A percentile compares a stretch with the other conserved stretches of the same genome.
phyloP scores from a whole-genome alignment of 192 early-diverging fungal species.

The Podila epigama region DNA sequence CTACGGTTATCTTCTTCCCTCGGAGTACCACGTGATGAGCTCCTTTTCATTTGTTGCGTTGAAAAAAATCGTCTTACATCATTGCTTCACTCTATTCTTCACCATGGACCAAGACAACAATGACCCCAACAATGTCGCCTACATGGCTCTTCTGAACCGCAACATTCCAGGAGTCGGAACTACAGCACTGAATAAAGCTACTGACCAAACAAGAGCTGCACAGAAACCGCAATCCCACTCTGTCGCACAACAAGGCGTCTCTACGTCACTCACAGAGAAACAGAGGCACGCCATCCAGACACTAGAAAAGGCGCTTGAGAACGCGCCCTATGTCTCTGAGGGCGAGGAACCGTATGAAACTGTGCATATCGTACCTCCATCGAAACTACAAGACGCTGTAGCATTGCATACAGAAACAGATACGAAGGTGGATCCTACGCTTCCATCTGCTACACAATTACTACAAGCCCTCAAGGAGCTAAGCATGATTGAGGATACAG shows the following conservation, averaged over 20 bases:
- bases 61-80: no score
- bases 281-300: slow-evolving; percentile 17
- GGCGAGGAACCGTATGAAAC: slow-evolving; percentile 33
- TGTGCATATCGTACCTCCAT: slow-evolving; percentile 12
- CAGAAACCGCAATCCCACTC: neutral
- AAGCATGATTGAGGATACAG: neutral
- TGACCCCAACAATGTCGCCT: slow-evolving; percentile 10
- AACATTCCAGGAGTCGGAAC: slow-evolving; percentile 37
- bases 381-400: neutral
- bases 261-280: slow-evolving; percentile 2
- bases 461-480: neutral
- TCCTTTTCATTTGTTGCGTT: neutral
- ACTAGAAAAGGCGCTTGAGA: slow-evolving; percentile 4
- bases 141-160: slow-evolving; percentile 38
- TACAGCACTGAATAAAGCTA: neutral
- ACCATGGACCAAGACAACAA: neutral
- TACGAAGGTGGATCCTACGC: neutral
- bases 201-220: neutral
- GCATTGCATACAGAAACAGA: neutral
- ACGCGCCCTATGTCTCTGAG: slow-evolving; percentile 34
- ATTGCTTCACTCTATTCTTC: neutral
- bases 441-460: slow-evolving; percentile 14
- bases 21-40: no score
- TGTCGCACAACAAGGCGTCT: no score
- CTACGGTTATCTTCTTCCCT: no score